Evolutionary conservation across 495 filamentous ascomycete species (phyloP), one percentile per base, ranked within the genome.

Genomic region (Penicillium waksmanii): DNA sequence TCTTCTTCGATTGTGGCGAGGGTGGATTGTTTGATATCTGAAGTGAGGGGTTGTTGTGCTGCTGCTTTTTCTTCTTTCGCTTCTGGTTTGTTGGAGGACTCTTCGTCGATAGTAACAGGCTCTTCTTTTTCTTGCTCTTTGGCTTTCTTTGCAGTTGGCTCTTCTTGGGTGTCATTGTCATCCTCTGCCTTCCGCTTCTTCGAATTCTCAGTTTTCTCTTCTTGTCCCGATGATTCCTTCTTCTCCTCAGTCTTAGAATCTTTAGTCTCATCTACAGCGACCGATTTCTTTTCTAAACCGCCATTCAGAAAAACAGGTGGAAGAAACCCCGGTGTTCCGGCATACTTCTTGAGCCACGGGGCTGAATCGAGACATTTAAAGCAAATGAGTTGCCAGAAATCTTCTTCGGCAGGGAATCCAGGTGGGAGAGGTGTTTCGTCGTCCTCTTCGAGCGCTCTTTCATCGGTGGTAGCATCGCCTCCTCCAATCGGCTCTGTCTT

Each of bases 301-400:
- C 75, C 75, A 6, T 67, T 57, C 46, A 73, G 74, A 60, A 71
- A 83, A 0, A 96, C 87, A 0, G 93, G 82, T 3, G 85, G 82
- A 5, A 98, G 77, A 66, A 99, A 98, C 3, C 93, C 93, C 3
- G 82, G 69, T 0, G 88, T 84, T 4, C 90, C 90, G n/a, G 92
- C 93, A 66, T 97, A 98, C 56, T 80, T 76, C 76, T 92, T 95
- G 65, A 99, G 87, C 95, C 94, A 99, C 0, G 93, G 93, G 65
- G 90, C 86, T 1, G 90, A 85, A 23, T 94, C 88, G 34, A 95
- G 80, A 64, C 96, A 99, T 69, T 96, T 92, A 79, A 92, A 96
- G 78, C 96, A 99, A 48, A 99, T 84, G 66, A 97, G 90, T 27
- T 85, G 82, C 10, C 93, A 90, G 65, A 97, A 98, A 50, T 89